Evolutionary conservation across 306 rosid genomes (phyloP).

Genomic region (Malus orientalis): DNA sequence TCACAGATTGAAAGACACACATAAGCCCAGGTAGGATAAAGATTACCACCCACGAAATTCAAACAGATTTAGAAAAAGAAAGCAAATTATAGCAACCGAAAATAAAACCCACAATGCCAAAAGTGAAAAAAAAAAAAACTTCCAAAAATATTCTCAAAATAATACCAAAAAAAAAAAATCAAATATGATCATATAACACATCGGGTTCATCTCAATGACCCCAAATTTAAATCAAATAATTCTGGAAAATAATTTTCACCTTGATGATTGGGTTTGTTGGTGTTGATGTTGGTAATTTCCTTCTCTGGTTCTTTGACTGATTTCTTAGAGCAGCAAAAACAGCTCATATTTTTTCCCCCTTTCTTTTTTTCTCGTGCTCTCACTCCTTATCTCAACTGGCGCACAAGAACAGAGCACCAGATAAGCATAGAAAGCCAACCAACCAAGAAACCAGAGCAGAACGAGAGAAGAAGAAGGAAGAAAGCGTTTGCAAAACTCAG

Average conservation of each 20-base stretch:
- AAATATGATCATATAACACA: not conserved
- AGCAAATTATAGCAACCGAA: not conserved
- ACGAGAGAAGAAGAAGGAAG: not conserved
- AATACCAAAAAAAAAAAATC: not conserved
- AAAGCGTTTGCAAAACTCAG: not conserved
- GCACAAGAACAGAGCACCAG: conserved; percentile 9
- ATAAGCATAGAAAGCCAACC: conserved; percentile 18
- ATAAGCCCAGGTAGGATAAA: not conserved
- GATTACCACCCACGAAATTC: conserved; percentile 9
- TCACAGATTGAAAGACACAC: not conserved
- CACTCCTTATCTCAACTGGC: conserved; percentile 16
- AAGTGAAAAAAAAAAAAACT: not conserved
- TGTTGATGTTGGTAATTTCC: not conserved
- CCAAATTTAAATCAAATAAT: not conserved
- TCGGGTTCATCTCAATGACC: not conserved
- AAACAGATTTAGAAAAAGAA: not conserved
- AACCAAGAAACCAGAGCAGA: conserved; percentile 15
- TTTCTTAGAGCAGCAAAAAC: conserved; percentile 49
- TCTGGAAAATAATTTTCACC: not conserved
- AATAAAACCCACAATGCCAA: not conserved
- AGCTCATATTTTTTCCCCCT: conserved; percentile 47
- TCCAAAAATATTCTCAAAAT: not conserved
- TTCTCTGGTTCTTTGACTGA: conserved; percentile 31
- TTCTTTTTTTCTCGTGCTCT: not conserved
- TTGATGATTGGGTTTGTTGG: conserved; percentile 30